These are phyloP conservation scores for Pleurotus citrinopileatus DNA, from an alignment of 768 basidiomycete genomes.

Conservation along the genomic window DNA sequence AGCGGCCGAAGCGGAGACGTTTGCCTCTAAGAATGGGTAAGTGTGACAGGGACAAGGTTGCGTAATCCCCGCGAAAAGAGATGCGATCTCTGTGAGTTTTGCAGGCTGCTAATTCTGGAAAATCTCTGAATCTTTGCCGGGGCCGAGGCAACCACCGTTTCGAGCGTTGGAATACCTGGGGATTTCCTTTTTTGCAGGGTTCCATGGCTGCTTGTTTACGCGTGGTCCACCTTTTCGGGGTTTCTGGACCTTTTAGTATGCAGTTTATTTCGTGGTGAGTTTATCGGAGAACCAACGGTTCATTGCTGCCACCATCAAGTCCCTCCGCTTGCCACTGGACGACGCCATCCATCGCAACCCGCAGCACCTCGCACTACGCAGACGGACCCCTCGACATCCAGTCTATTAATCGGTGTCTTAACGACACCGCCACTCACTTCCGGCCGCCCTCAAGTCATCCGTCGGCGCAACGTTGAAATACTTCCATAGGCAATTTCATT, in stretches of 20 bases:
- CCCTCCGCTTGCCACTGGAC: neutral
- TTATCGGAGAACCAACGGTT: slow-evolving; percentile 10
- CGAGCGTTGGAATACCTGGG: slow-evolving; percentile 17
- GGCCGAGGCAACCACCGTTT: slow-evolving; percentile 32
- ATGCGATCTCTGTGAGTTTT: slow-evolving; percentile 35
- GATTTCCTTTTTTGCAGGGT: slow-evolving; percentile 33
- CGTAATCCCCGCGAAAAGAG: slow-evolving; percentile 30
- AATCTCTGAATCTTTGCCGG: slow-evolving; percentile 43
- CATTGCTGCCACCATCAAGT: slow-evolving; percentile 7
- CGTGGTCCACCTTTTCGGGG: slow-evolving; percentile 42
- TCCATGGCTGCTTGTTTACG: slow-evolving; percentile 38
- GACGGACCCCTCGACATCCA: neutral
- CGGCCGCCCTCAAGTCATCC: neutral
- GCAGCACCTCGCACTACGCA: neutral
- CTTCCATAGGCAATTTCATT: neutral
- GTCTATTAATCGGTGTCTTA: neutral
- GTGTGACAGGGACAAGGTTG: slow-evolving; percentile 27
- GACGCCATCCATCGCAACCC: neutral
- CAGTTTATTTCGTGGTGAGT: slow-evolving; percentile 8
- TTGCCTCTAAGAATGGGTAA: slow-evolving; percentile 15
- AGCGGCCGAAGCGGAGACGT: slow-evolving; percentile 25
- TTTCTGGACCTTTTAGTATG: slow-evolving; percentile 22
- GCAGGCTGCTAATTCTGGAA: slow-evolving; percentile 25
- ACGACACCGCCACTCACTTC: neutral
- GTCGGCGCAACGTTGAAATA: neutral